Base-by-base conservation (phyloP, 495 filamentous ascomycete genomes). In the Durotheca rogersii region DNA sequence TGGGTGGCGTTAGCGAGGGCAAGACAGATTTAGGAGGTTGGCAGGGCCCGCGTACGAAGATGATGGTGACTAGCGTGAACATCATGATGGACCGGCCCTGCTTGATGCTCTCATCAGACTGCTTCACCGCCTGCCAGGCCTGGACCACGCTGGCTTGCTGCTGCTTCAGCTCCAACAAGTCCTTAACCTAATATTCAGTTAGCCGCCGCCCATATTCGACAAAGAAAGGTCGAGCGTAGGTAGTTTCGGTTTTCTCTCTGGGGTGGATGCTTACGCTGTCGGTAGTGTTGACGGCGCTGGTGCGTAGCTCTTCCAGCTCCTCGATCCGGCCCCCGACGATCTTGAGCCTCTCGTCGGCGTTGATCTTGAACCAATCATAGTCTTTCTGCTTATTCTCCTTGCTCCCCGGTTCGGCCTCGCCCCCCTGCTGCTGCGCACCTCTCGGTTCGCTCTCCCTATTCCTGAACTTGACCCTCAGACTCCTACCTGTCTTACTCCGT, bases 111-210 rank as follows among this genome's bases (percentile, higher is more conserved):
- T 82, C 78, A 12, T 80, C 75, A 2, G 79, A 79, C 36, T 83
- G 78, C 61, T 74, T 75, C 1, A 77, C 64, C 0, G 81, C 73
- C 34, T 81, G 69, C 48, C 78, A 74, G 2, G 81, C 75, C 56
- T 85, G 77, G 11, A 83, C 69, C 0, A 83, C 75, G 43, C 80
- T 78, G 0, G 82, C 79, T 47, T 85, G 80, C 40, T 84, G 83
- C 46, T 85, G 83, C 54, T 84, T 85, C 27, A 86, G 67, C 23
- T 74, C 71, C 10, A 84, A 61, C 0, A 84, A 61, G 5, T 81
- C 78, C 6, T 66, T 56, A 7, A 72, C 53, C 70, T 72, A 31
- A 0, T 10, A 6, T 21, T 21, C 10, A 20, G 51, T 62, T 32
- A 62, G 52, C 5, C 29, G 16, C 30, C 6, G 6, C 32, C 27